Base-by-base conservation (phyloP, 169 alveolate species). In the Cryptosporidium tyzzeri region DNA sequence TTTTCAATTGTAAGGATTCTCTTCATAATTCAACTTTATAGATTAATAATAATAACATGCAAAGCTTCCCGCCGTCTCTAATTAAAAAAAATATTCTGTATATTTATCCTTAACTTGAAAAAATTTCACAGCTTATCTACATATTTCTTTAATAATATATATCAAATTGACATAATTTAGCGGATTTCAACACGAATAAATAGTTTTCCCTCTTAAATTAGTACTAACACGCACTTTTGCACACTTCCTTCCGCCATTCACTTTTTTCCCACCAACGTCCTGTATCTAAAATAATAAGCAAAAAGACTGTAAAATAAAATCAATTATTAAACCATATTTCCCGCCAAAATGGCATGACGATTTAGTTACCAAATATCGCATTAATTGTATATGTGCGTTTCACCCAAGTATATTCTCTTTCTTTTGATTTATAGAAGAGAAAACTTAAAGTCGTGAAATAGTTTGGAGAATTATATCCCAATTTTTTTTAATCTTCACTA, bases 261-360 rank as follows among this genome's bases (percentile, higher is more conserved):
- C 29, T 37, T 31, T 65, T 65, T 37, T 65, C 71, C 71, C 71
- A 33, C 71, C 71, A 65, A 65, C 71, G 71, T 65, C 71, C 50
- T 65, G 71, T 65, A 33, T 5, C 71, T 31, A 33, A 31, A 65
- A 33, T 65, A 65, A 33, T 65, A 33, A 55, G 67, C 12, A 21
- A 55, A 55, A 55, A 23, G 67, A 26, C 67, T 55, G 37, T 55
- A 55, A 53, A 55, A 26, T 55, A n/a, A 7, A 3, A 65, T 21
- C 51, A 10, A 26, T 65, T 31, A 37, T 65, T 37, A 16, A 37
- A 16, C 12, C 4, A 7, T 0, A 2, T 21, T 29, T 31, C 48
- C 71, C 71, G 71, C 71, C 44, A 65, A 65, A 65, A 31, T 16
- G 8, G 12, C 71, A 65, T 65, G 71, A 65, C 71, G 6, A 65